These are phyloP conservation scores for Salvia hispanica DNA, from an alignment of 257 asterid genomes.

Conservation along the genomic window DNA sequence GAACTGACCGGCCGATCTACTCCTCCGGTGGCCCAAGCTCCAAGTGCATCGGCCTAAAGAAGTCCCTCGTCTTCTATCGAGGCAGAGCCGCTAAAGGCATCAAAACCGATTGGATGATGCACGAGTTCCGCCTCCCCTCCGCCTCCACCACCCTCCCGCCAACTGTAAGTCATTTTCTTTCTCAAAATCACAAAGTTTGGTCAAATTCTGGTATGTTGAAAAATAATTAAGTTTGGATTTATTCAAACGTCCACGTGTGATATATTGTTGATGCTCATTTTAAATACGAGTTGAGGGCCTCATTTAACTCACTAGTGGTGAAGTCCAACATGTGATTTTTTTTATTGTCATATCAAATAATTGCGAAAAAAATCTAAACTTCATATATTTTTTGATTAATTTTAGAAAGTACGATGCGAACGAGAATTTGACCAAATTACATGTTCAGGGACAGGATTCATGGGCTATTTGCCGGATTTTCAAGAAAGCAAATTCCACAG, in stretches of 20 bases:
- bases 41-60: slow-evolving; percentile 71
- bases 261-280: too few species aligned
- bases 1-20: slow-evolving; percentile 77
- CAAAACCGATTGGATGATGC: slow-evolving; percentile 92
- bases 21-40: slow-evolving; percentile 56
- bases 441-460: slow-evolving; percentile 48
- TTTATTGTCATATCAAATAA: too few species aligned
- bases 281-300: too few species aligned
- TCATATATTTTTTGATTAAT: neutral
- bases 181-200: neutral
- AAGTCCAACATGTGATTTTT: too few species aligned
- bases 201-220: too few species aligned
- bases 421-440: too few species aligned
- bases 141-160: slow-evolving; percentile 44
- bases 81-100: slow-evolving; percentile 82
- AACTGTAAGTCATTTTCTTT: slow-evolving; percentile 37
- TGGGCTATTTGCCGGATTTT: slow-evolving; percentile 87
- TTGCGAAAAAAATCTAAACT: too few species aligned
- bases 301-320: too few species aligned
- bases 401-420: too few species aligned
- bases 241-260: too few species aligned
- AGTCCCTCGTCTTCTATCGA: slow-evolving; percentile 72
- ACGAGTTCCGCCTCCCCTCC: slow-evolving; percentile 71
- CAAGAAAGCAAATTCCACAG: slow-evolving; percentile 58
- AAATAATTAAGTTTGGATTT: too few species aligned